Percentiles rank a stretch among this genome's conserved stretches.
Evolutionary conservation across 192 early-diverging fungal species (phyloP).

Genomic region (Coemansia sp.): DNA sequence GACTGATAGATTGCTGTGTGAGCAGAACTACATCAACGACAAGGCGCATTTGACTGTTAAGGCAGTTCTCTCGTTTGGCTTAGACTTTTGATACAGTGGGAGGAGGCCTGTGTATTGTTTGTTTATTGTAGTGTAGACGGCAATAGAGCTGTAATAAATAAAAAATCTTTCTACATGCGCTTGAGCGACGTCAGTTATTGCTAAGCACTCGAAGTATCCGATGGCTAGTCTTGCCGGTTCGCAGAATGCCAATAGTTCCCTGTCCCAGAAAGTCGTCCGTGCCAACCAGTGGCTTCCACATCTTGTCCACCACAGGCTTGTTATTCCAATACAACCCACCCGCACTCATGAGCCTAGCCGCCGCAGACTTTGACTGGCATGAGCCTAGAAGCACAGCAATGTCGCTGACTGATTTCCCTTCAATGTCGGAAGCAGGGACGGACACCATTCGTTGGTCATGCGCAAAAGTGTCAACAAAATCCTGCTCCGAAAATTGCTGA

Average conservation of each 20-base stretch:
- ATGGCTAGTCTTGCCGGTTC: constrained; percentile 81
- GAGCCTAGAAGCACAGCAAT: constrained; percentile 62
- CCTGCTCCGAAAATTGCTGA: constrained; percentile 20
- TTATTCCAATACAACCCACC: constrained; percentile 78
- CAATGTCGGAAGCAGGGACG: constrained; percentile 41
- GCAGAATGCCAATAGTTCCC: constrained; percentile 60
- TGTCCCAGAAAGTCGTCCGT: constrained; percentile 62
- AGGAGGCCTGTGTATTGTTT: background rate
- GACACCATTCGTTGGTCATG: constrained; percentile 61
- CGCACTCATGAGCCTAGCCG: constrained; percentile 67
- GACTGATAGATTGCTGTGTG: background rate
- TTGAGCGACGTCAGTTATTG: background rate
- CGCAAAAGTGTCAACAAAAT: constrained; percentile 73
- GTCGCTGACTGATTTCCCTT: constrained; percentile 57
- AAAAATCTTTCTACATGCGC: background rate
- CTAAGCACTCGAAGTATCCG: constrained; percentile 50
- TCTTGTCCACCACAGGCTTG: constrained; percentile 21
- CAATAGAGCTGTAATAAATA: too few species aligned
- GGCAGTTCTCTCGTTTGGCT: background rate
- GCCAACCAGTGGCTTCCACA: constrained; percentile 22
- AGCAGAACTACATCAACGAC: background rate
- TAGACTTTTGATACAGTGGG: background rate
- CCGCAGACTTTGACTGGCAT: constrained; percentile 72
- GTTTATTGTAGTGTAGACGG: background rate
- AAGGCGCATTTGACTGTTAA: background rate